A percentile compares a stretch with the other conserved stretches of the same genome.
Evolutionary conservation across 495 filamentous ascomycete genomes (phyloP).

Genomic region (Trichoderma parareesei): DNA sequence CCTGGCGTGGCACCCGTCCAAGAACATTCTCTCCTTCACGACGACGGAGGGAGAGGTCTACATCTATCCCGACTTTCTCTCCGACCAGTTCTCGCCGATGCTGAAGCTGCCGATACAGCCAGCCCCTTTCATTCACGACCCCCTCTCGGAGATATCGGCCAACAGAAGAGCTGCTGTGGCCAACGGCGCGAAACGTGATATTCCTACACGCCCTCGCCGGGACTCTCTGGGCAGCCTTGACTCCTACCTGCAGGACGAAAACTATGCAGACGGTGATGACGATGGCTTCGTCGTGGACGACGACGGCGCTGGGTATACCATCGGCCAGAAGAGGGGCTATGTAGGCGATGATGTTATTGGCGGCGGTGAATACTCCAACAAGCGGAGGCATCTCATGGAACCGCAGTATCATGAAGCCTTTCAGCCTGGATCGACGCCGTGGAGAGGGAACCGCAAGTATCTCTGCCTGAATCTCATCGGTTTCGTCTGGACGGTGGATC

Average conservation of each 20-base stretch:
- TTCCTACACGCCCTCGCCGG: slow-evolving; percentile 31
- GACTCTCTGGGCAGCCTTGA: slow-evolving; percentile 40
- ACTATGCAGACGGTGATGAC: slow-evolving; percentile 56
- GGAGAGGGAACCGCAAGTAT: slow-evolving; percentile 89
- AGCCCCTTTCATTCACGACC: slow-evolving; percentile 79
- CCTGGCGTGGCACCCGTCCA: slow-evolving; percentile 81
- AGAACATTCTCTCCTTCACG: slow-evolving; percentile 83
- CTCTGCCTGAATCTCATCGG: slow-evolving; percentile 89
- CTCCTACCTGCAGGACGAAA: slow-evolving; percentile 50
- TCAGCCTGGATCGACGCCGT: slow-evolving; percentile 90
- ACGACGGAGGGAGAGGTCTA: slow-evolving; percentile 86
- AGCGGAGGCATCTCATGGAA: slow-evolving; percentile 45
- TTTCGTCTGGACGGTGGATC: slow-evolving; percentile 94
- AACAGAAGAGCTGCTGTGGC: slow-evolving; percentile 49
- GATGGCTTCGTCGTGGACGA: slow-evolving; percentile 84
- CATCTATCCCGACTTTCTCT: slow-evolving; percentile 74
- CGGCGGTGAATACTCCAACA: slow-evolving; percentile 25
- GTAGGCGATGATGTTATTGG: slow-evolving; percentile 25
- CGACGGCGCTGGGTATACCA: slow-evolving; percentile 83
- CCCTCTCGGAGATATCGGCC: slow-evolving; percentile 60
- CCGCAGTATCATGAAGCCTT: slow-evolving; percentile 74
- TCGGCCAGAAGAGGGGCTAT: slow-evolving; percentile 58
- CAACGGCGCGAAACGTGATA: slow-evolving; percentile 46
- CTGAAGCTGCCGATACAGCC: slow-evolving; percentile 54
- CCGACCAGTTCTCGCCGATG: slow-evolving; percentile 51